Conservation (phyloP, 2,329 filamentous ascomycete genomes). For the Cordyceps militaris region DNA sequence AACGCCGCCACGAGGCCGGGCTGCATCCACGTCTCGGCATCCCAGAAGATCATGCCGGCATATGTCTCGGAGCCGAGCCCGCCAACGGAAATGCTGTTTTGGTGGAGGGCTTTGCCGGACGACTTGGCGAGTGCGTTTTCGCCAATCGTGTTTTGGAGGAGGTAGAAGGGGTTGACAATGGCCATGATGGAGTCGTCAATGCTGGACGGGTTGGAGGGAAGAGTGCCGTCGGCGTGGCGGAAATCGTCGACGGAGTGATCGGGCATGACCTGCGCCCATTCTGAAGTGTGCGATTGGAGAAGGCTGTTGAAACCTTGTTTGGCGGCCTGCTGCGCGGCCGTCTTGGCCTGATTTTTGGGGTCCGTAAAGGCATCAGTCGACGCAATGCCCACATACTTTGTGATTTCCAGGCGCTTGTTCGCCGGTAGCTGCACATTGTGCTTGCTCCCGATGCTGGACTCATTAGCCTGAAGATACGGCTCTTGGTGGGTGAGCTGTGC, state of each 20-base stretch:
- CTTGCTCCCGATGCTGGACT: constrained; percentile 58
- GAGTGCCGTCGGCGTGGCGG: constrained; percentile 44
- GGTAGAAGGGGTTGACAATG: constrained; percentile 48
- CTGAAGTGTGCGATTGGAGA: constrained; percentile 47
- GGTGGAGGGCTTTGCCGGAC: constrained; percentile 33
- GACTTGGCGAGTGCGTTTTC: constrained; percentile 37
- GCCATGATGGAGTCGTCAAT: constrained; percentile 46
- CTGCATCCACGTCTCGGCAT: constrained; percentile 24
- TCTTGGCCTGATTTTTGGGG: constrained; percentile 46
- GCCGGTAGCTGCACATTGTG: constrained; percentile 45
- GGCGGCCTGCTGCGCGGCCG: constrained; percentile 41
- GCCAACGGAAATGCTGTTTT: constrained; percentile 21
- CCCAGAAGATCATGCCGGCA: constrained; percentile 25
- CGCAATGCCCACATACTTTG: constrained; percentile 62
- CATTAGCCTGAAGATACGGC: constrained; percentile 46
- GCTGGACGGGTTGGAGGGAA: constrained; percentile 50
- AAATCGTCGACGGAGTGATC: constrained; percentile 58
- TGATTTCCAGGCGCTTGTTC: constrained; percentile 47
- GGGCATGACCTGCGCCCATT: constrained; percentile 57
- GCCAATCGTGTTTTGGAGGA: constrained; percentile 44
- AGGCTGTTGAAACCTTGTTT: constrained; percentile 48
- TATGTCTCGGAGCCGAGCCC: constrained; percentile 24
- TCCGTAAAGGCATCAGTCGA: constrained; percentile 60
- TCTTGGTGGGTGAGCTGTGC: constrained; percentile 36
- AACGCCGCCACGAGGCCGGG: constrained; percentile 21